These are phyloP conservation scores for Umbelopsis vinacea DNA, from an alignment of 192 early-diverging fungal species.

Conservation along the genomic window DNA sequence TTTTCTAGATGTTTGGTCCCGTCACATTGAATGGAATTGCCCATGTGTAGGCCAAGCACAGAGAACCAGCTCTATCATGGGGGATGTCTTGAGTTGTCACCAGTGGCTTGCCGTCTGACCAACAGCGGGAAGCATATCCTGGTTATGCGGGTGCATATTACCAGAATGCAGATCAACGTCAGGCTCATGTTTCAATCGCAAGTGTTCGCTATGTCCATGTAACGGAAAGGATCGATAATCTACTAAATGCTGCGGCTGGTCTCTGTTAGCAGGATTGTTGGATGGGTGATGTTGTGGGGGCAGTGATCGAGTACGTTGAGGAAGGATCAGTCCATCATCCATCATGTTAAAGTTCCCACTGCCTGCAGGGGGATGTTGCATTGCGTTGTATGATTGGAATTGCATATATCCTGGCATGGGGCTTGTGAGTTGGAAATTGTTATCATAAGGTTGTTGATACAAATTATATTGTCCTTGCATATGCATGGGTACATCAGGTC, in stretches of 20 bases:
- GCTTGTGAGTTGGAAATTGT: constrained; percentile 14
- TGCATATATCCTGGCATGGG: constrained; percentile 22
- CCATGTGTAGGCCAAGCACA: too few relatives aligned
- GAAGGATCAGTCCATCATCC: constrained; percentile 14
- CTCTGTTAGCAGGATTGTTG: neutral
- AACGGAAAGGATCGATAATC: constrained; percentile 15
- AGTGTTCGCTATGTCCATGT: constrained; percentile 1
- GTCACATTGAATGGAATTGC: too few relatives aligned
- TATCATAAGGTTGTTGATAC: constrained; percentile 20
- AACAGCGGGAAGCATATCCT: constrained; percentile 1
- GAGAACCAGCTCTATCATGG: too few relatives aligned
- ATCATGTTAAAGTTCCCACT: constrained; percentile 19
- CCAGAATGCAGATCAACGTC: neutral
- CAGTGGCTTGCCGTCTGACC: constrained; percentile 9
- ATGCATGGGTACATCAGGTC: constrained; percentile 16
- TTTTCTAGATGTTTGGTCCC: too few relatives aligned
- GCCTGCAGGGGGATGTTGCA: constrained; percentile 17
- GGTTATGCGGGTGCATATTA: neutral
- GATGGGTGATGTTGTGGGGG: constrained; percentile 12
- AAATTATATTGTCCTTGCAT: constrained; percentile 18
- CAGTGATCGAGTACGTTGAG: constrained; percentile 13
- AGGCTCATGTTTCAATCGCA: constrained; percentile 21
- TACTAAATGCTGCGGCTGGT: neutral
- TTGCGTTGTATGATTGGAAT: constrained; percentile 16
- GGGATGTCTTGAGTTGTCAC: neutral